These are phyloP conservation scores for Cercophora samala DNA, from an alignment of 495 filamentous ascomycete genomes.

Conservation along the genomic window DNA sequence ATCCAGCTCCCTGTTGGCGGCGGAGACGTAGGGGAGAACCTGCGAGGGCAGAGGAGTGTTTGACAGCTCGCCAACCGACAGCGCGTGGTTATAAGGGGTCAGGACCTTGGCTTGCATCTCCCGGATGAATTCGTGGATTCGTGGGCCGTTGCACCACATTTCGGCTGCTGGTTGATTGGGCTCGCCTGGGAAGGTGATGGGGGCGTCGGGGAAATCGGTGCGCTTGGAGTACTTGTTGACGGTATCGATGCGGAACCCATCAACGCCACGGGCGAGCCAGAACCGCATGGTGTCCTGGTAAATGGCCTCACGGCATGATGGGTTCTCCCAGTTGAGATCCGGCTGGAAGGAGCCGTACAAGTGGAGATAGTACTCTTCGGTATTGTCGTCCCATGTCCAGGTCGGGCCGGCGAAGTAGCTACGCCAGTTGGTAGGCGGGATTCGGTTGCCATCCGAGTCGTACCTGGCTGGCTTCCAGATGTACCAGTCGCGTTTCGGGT, in stretches of 20 bases:
- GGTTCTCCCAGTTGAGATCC: slow-evolving; percentile 69
- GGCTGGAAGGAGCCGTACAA: slow-evolving; percentile 60
- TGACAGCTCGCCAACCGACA: slow-evolving; percentile 66
- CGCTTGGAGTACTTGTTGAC: slow-evolving; percentile 66
- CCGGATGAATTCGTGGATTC: slow-evolving; percentile 59
- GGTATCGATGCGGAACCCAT: slow-evolving; percentile 67
- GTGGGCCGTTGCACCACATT: slow-evolving; percentile 59
- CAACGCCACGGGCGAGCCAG: slow-evolving; percentile 61
- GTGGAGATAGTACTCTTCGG: slow-evolving; percentile 65
- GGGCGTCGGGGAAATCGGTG: slow-evolving; percentile 55
- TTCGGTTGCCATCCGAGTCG: slow-evolving; percentile 51
- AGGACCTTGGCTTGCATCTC: slow-evolving; percentile 55
- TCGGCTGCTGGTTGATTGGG: slow-evolving; percentile 42
- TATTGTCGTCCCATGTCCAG: slow-evolving; percentile 60
- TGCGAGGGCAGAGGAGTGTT: slow-evolving; percentile 51
- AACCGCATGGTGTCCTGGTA: slow-evolving; percentile 58
- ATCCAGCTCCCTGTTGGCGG: slow-evolving; percentile 55
- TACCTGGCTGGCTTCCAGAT: slow-evolving; percentile 59
- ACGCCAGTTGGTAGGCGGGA: slow-evolving; percentile 68
- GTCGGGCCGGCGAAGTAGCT: slow-evolving; percentile 48
- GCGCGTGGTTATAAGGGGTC: slow-evolving; percentile 53
- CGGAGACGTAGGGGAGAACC: slow-evolving; percentile 53
- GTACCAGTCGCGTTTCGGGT: slow-evolving; percentile 62
- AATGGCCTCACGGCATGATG: slow-evolving; percentile 55
- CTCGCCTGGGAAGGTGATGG: slow-evolving; percentile 40